phyloP scores from a whole-genome alignment of 495 filamentous ascomycete species.

The Penicillium cosmopolitanum region DNA sequence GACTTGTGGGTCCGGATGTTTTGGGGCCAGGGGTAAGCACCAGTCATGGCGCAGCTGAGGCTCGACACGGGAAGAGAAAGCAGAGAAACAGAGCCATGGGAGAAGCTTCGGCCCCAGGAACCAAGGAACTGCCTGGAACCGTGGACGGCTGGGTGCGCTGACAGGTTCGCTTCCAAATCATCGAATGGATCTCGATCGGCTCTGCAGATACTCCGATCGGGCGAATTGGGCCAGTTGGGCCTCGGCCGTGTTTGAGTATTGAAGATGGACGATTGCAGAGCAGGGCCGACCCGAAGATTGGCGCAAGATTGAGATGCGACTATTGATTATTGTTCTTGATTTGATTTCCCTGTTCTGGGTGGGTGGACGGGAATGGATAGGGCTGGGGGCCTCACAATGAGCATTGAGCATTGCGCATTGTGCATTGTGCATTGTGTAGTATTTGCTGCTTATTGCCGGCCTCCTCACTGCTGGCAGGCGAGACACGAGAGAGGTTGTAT shows the following conservation, averaged over 20 bases:
- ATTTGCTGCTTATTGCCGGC: not conserved
- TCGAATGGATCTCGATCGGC: constrained; percentile 15
- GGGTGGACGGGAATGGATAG: not conserved
- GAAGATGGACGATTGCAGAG: not conserved
- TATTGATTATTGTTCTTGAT: not conserved
- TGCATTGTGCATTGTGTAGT: not conserved
- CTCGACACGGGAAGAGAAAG: not conserved
- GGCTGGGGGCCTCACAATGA: not conserved
- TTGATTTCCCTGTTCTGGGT: not conserved
- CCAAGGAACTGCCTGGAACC: constrained; percentile 12
- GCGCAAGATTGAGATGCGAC: not conserved
- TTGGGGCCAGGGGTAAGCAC: constrained; percentile 3
- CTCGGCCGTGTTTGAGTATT: not conserved
- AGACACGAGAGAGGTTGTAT: constrained; percentile 11
- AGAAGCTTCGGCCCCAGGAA: constrained; percentile 14
- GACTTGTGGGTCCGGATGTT: not conserved
- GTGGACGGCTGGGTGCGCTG: not conserved
- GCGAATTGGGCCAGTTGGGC: not conserved
- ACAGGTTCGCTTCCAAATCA: constrained; percentile 11
- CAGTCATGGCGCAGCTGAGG: constrained; percentile 1
- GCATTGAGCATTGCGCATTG: not conserved
- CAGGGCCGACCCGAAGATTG: not conserved
- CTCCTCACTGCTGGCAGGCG: constrained; percentile 23
- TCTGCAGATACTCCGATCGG: not conserved
- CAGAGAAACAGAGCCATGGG: not conserved